phyloP scores from a whole-genome alignment of 768 basidiomycete genomes.

The Mycena galopus region DNA sequence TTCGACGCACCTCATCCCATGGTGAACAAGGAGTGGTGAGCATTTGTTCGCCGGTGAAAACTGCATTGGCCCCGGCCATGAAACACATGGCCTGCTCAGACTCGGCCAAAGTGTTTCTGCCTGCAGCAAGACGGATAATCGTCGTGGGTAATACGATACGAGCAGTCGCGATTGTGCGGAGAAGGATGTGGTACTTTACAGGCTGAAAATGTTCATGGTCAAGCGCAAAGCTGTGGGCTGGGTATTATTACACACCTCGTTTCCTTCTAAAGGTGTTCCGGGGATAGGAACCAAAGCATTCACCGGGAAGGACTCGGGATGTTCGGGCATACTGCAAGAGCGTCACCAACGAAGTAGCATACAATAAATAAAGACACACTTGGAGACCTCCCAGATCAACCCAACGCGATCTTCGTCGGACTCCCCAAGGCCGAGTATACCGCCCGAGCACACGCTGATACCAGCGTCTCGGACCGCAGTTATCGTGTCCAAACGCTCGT shows the following conservation, averaged over 20 bases:
- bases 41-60: conserved; percentile 99
- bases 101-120: conserved; percentile 89
- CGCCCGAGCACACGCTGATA: conserved; percentile 97
- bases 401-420: conserved; percentile 91
- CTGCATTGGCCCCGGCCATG: conserved; percentile 98
- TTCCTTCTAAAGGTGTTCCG: conserved; percentile 93
- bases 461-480: conserved; percentile 92
- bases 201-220: conserved; percentile 39
- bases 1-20: conserved; percentile 84
- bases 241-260: conserved; percentile 70
- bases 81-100: conserved; percentile 98
- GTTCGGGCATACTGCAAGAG: conserved; percentile 83
- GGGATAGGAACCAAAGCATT: conserved; percentile 97
- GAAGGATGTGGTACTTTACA: conserved; percentile 83
- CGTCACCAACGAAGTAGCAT: conserved; percentile 34
- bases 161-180: conserved; percentile 96
- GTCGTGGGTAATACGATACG: conserved; percentile 92
- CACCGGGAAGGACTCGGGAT: conserved; percentile 99
- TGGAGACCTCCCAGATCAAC: conserved; percentile 93
- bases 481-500: conserved; percentile 93
- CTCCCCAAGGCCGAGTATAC: conserved; percentile 95
- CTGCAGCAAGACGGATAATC: conserved; percentile 96
- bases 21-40: conserved; percentile 97
- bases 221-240: conserved; percentile 11
- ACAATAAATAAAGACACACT: conserved; percentile 60